Percentiles rank a stretch among this genome's conserved stretches.
phyloP scores from a whole-genome alignment of 2,329 filamentous ascomycete genomes.

The Beauveria bassiana region DNA sequence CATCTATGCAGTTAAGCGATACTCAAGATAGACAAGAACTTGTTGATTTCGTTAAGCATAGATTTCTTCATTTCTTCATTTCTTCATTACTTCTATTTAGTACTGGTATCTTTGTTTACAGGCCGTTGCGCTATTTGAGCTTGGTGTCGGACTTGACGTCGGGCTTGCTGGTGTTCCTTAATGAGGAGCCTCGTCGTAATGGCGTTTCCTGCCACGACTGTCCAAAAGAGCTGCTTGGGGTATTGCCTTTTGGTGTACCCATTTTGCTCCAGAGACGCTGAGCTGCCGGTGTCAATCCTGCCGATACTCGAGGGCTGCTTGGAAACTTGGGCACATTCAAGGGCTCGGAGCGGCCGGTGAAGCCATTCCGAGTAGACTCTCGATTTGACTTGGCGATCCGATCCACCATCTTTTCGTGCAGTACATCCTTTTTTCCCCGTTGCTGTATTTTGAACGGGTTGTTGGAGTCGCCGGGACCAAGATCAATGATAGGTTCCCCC shows the following conservation, averaged over 20 bases:
- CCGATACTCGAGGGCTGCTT: conserved; percentile 52
- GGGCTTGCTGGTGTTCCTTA: conserved; percentile 26
- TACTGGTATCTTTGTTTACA: background rate
- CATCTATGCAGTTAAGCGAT: conserved; percentile 10
- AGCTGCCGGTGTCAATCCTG: conserved; percentile 65
- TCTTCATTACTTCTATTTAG: background rate
- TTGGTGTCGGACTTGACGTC: conserved; percentile 15
- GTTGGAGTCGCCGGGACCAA: conserved; percentile 52
- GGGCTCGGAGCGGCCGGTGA: conserved; percentile 49
- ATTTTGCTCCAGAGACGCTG: conserved; percentile 60
- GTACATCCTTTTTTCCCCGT: conserved; percentile 65
- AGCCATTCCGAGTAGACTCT: conserved; percentile 48
- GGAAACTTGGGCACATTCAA: conserved; percentile 64
- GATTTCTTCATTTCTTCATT: background rate
- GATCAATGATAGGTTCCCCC: conserved; percentile 39
- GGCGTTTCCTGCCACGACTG: conserved; percentile 25
- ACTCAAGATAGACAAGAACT: background rate
- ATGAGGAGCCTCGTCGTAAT: conserved; percentile 30
- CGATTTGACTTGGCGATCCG: conserved; percentile 67
- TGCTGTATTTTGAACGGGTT: conserved; percentile 78
- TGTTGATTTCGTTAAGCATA: background rate
- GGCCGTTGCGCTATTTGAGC: background rate
- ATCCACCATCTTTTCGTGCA: conserved; percentile 85
- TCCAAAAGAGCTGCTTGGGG: conserved; percentile 25
- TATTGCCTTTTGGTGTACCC: conserved; percentile 33